phyloP scores from a whole-genome alignment of 2,329 filamentous ascomycete species.

The Plenodomus lindquistii region DNA sequence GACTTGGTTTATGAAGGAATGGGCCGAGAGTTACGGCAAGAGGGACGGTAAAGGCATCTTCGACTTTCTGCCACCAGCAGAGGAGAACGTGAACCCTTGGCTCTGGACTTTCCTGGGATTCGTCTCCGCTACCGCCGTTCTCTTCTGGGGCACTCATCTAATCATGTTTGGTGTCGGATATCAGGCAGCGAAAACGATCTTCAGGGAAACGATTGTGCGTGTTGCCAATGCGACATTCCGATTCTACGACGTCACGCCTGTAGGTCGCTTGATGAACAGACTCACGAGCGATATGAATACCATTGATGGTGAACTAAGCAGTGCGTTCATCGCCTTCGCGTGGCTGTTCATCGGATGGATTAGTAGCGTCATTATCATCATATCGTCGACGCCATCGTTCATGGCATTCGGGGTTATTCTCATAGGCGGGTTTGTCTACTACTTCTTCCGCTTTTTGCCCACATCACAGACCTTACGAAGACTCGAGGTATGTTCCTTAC shows the following conservation, averaged over 20 bases:
- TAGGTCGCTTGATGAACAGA: constrained; percentile 89
- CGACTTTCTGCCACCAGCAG: constrained; percentile 66
- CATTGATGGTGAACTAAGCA: constrained; percentile 82
- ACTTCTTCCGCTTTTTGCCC: constrained; percentile 78
- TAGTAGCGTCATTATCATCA: constrained; percentile 76
- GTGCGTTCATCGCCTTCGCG: constrained; percentile 71
- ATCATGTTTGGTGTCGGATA: constrained; percentile 79
- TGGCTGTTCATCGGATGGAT: constrained; percentile 73
- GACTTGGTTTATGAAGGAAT: constrained; percentile 82
- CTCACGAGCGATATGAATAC: constrained; percentile 89
- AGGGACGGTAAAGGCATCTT: constrained; percentile 34
- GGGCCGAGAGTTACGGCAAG: constrained; percentile 74
- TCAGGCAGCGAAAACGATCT: constrained; percentile 74
- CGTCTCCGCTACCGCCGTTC: constrained; percentile 36
- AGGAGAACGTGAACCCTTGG: constrained; percentile 72
- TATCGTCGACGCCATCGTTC: constrained; percentile 76
- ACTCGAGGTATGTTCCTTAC: constrained; percentile 60
- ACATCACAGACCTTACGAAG: constrained; percentile 81
- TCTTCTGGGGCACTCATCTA: constrained; percentile 64
- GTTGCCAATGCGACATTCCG: constrained; percentile 83
- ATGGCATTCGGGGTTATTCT: constrained; percentile 71
- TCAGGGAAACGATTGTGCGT: constrained; percentile 70
- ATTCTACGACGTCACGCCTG: constrained; percentile 88
- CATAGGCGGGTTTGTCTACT: constrained; percentile 68
- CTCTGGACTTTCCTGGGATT: constrained; percentile 70